Base-by-base conservation (phyloP, 805 yeast genomes). In the Yamadazyma endophytica region DNA sequence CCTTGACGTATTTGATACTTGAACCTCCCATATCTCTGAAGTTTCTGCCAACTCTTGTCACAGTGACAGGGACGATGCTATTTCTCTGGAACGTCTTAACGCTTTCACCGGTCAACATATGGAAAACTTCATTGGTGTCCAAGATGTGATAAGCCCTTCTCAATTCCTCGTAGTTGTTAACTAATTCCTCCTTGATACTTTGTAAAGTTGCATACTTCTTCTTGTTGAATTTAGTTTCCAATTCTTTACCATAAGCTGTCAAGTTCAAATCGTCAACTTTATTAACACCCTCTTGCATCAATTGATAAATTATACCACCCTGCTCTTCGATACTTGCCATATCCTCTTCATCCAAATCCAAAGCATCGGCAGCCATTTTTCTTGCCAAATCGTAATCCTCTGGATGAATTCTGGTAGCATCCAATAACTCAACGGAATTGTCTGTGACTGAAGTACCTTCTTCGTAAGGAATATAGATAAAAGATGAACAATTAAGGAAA, bases 331-430 rank as follows among this genome's bases (percentile, higher is more conserved):
- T 56, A 35, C 82, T 89, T 2, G 79, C 82, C 49, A 85, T 69
- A 43, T 88, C 96, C 56, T 90, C 97, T 49, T 94, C 98, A 47
- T 88, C 96, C 42, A 89, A 73, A 54, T 90, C 98, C 43, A 92
- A 70, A 2, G 98, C 97, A 65, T 92, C 98, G 2, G 96, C 92
- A 6, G 97, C 97, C 89, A 92, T 92, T 56, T 92, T 92, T 30
- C 92, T 77, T 3, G 97, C 97, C 45, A 92, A 70, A 42, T 86
- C 95, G 55, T 92, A 92, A 61, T 92, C 99, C 58, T 92, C 97
- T 6, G 97, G 97, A 49, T 92, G 99, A 28, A 92, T 88, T 62
- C 98, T 76, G 0, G 98, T 92, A 30, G 92, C 89, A 56, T 92
- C 99, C 44, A 92, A 70, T 25, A 82, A 68, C 49, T 90, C 97